Evolutionary conservation across 192 early-diverging fungal species (phyloP).

Genomic region (Rhizophagus prolifer): DNA sequence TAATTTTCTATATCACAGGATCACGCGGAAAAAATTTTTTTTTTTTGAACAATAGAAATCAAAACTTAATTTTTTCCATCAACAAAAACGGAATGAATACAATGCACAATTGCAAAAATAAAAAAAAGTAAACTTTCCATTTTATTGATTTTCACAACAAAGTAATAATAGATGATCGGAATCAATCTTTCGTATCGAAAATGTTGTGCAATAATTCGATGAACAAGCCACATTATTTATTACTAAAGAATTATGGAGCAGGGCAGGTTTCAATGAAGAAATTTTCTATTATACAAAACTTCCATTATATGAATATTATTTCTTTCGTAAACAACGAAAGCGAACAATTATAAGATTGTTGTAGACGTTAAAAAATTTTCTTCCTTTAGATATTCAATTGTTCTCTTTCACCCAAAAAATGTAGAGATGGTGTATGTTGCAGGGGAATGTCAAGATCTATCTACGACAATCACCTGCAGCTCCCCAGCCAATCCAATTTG

Average conservation of each 20-base stretch:
- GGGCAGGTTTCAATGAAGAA: background rate
- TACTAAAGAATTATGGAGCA: background rate
- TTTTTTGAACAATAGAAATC: background rate
- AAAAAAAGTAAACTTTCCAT: background rate
- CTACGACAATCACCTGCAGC: background rate
- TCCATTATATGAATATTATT: background rate
- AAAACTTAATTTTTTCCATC: background rate
- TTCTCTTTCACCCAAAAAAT: background rate
- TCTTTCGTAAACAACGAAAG: background rate
- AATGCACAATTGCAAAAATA: background rate
- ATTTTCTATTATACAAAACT: background rate
- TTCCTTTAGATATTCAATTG: background rate
- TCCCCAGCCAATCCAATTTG: constrained; percentile 6
- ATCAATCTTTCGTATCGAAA: background rate
- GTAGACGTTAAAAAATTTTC: background rate
- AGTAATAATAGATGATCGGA: background rate
- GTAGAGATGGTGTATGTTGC: background rate
- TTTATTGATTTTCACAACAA: background rate
- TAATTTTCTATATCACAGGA: too few species aligned
- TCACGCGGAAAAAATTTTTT: too few species aligned
- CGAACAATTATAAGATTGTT: background rate
- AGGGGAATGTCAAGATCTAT: background rate
- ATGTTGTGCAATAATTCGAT: background rate
- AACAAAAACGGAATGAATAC: background rate
- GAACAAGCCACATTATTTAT: background rate